Percentiles rank a stretch among this genome's conserved stretches.
phyloP scores from a whole-genome alignment of 2,329 filamentous ascomycete species.

The Hortaea werneckii region DNA sequence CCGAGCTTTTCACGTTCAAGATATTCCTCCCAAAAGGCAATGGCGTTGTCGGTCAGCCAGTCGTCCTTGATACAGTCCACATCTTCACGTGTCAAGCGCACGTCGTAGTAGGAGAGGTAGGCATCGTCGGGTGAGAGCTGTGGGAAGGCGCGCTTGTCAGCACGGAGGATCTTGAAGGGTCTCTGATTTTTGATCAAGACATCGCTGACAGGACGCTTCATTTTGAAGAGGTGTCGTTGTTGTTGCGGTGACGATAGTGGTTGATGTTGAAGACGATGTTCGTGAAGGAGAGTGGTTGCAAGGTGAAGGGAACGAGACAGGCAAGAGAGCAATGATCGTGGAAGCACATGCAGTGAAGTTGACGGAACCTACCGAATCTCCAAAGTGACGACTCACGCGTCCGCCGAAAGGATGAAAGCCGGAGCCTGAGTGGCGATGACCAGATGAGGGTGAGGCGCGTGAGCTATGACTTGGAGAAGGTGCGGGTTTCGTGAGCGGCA shows the following conservation, averaged over 20 bases:
- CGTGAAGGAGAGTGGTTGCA: not conserved
- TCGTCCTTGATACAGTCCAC: slow-evolving; percentile 79
- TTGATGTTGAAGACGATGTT: not conserved
- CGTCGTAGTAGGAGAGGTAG: slow-evolving; percentile 55
- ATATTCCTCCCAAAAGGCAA: slow-evolving; percentile 96
- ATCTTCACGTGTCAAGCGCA: slow-evolving; percentile 74
- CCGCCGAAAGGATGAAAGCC: slow-evolving; percentile 47
- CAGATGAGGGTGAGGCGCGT: not conserved
- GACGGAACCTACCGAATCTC: slow-evolving; percentile 35
- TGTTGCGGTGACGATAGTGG: not conserved
- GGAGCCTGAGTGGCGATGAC: slow-evolving; percentile 14
- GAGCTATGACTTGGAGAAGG: slow-evolving; percentile 2
- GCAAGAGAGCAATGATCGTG: not conserved
- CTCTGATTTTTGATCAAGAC: not conserved
- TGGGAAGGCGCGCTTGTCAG: not conserved
- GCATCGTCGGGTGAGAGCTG: slow-evolving; percentile 54
- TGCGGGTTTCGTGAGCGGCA: slow-evolving; percentile 10
- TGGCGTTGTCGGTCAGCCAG: slow-evolving; percentile 96
- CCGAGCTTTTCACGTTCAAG: slow-evolving; percentile 81
- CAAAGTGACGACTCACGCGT: slow-evolving; percentile 41
- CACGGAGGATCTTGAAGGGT: not conserved
- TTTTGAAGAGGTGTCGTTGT: not conserved
- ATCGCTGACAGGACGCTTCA: not conserved
- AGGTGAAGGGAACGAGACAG: too few species aligned
- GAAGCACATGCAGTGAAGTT: not conserved